Evolutionary conservation across 306 rosid species (phyloP).

Genomic region (Begonia loranthoides): DNA sequence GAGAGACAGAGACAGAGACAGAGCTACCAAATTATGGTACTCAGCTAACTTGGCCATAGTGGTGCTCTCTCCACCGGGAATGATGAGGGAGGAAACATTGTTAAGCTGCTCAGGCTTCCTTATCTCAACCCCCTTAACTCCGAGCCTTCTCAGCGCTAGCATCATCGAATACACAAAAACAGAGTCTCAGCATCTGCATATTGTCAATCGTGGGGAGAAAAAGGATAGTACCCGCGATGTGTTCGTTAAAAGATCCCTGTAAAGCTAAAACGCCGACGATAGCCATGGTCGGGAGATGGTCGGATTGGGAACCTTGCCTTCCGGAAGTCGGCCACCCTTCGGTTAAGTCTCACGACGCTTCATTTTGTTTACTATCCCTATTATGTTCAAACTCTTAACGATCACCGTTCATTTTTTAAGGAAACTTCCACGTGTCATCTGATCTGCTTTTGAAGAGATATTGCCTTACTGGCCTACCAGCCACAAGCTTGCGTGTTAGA

Average conservation of each 20-base stretch:
- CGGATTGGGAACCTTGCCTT: background rate
- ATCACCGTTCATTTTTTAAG: too few species aligned
- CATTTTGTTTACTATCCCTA: too few species aligned
- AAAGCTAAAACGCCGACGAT: conserved; percentile 87
- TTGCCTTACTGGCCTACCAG: too few species aligned
- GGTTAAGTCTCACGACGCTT: background rate
- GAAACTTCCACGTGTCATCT: too few species aligned
- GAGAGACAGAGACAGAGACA: background rate
- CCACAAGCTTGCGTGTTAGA: too few species aligned
- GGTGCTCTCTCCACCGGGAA: conserved; percentile 98
- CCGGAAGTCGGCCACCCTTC: conserved; percentile 1
- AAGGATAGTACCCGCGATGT: conserved; percentile 50
- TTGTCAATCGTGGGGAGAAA: background rate
- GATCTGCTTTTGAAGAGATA: too few species aligned
- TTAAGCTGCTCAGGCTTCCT: conserved; percentile 85
- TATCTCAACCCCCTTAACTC: conserved; percentile 77
- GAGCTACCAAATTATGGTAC: conserved; percentile 57
- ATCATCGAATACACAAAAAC: conserved; percentile 1
- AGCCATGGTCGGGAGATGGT: conserved; percentile 25
- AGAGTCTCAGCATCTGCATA: background rate
- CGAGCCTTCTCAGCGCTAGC: conserved; percentile 71
- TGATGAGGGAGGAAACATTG: conserved; percentile 54
- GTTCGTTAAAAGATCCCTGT: conserved; percentile 94
- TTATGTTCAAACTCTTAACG: too few species aligned
- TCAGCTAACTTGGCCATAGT: conserved; percentile 96